phyloP scores from a whole-genome alignment of 805 yeast genomes.

The Yarrowia hollandica region DNA sequence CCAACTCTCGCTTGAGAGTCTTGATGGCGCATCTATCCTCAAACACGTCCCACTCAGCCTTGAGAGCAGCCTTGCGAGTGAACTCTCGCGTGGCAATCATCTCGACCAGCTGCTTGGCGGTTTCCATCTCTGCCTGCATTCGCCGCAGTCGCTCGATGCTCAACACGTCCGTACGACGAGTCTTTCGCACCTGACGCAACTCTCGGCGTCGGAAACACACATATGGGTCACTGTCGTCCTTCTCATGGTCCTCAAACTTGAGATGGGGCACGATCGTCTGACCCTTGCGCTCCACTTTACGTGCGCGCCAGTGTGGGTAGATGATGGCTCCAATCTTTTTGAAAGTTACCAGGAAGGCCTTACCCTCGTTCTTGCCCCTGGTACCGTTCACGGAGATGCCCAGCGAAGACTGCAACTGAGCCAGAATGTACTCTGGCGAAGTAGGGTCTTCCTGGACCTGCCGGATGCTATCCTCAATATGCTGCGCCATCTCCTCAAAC shows the following conservation, averaged over 20 bases:
- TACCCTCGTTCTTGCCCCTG: slow-evolving; percentile 14
- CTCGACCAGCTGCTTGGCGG: slow-evolving; percentile 68
- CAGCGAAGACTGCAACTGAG: slow-evolving; percentile 41
- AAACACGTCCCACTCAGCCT: slow-evolving; percentile 66
- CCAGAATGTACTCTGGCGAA: slow-evolving; percentile 39
- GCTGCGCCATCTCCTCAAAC: slow-evolving; percentile 64
- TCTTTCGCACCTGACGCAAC: slow-evolving; percentile 91
- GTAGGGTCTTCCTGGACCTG: slow-evolving; percentile 60
- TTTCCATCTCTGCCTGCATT: slow-evolving; percentile 71
- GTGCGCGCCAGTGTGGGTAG: slow-evolving; percentile 76
- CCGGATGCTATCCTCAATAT: slow-evolving; percentile 42
- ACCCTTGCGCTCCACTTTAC: slow-evolving; percentile 73
- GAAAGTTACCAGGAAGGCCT: slow-evolving; percentile 34
- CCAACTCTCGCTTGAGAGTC: slow-evolving; percentile 68
- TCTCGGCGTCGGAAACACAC: slow-evolving; percentile 95
- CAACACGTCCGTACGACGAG: slow-evolving; percentile 89
- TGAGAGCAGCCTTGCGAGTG: slow-evolving; percentile 58
- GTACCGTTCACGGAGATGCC: slow-evolving; percentile 37
- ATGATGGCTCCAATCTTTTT: slow-evolving; percentile 59
- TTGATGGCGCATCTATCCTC: slow-evolving; percentile 72
- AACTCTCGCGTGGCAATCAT: slow-evolving; percentile 75
- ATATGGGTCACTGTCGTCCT: slow-evolving; percentile 93
- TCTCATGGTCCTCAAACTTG: slow-evolving; percentile 82
- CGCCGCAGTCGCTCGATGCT: slow-evolving; percentile 79
- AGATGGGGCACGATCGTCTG: slow-evolving; percentile 69